Conservation (phyloP, 2,329 filamentous ascomycete genomes). For the Scedosporium apiospermum region DNA sequence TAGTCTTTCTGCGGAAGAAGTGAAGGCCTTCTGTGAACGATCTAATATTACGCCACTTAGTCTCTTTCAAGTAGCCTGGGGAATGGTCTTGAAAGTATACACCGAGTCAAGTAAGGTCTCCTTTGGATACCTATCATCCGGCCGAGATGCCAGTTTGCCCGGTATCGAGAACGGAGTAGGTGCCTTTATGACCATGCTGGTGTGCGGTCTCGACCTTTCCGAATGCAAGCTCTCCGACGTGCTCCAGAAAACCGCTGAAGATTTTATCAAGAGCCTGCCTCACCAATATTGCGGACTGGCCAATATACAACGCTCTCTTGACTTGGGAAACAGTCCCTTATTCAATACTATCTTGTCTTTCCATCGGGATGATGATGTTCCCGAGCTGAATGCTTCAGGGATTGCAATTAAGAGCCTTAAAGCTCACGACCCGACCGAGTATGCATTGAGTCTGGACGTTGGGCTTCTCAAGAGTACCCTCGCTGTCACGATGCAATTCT, state of each 20-base stretch:
- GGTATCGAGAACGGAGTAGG: constrained; percentile 39
- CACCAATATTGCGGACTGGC: constrained; percentile 1
- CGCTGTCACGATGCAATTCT: background rate
- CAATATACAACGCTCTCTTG: background rate
- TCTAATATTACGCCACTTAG: background rate
- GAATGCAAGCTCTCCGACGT: constrained; percentile 25
- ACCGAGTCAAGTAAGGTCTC: constrained; percentile 36
- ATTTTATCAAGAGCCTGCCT: background rate
- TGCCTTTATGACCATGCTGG: constrained; percentile 45
- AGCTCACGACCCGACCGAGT: background rate
- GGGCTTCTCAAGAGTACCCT: background rate
- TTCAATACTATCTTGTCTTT: constrained; percentile 1
- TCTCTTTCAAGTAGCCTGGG: constrained; percentile 4
- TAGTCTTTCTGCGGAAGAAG: background rate
- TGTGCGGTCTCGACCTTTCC: constrained; percentile 29
- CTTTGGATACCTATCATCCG: constrained; percentile 45
- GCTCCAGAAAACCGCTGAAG: constrained; percentile 18
- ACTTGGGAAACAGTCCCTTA: background rate
- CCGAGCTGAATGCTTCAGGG: background rate
- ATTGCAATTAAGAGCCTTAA: background rate
- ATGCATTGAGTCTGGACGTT: background rate
- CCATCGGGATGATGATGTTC: background rate
- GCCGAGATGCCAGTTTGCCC: constrained; percentile 39
- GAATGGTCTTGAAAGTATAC: constrained; percentile 18
- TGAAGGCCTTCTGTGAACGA: constrained; percentile 5